A percentile compares a stretch with the other conserved stretches of the same genome.
Conservation (phyloP, 129 eudicot species). For the Pulicaria dysenterica region DNA sequence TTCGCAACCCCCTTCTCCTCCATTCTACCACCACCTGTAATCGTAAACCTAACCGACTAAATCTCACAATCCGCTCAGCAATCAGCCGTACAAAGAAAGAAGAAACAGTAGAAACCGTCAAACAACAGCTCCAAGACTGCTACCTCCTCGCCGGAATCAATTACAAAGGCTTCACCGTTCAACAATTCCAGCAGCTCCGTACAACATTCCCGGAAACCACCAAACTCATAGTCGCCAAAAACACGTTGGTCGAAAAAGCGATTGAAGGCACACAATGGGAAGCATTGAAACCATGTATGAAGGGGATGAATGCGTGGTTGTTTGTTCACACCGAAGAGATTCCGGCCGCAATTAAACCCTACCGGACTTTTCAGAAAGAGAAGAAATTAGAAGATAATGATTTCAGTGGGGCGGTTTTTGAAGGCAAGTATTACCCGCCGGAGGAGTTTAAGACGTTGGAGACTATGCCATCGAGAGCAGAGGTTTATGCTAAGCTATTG, state of each 20-base stretch:
- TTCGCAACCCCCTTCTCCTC: slow-evolving; percentile 54
- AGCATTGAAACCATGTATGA: slow-evolving; percentile 83
- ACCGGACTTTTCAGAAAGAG: slow-evolving; percentile 79
- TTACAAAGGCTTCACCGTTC: slow-evolving; percentile 85
- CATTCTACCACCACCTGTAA: slow-evolving; percentile 33
- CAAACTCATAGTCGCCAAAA: slow-evolving; percentile 75
- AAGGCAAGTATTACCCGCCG: slow-evolving; percentile 81
- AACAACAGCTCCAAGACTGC: slow-evolving; percentile 73
- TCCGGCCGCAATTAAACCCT: slow-evolving; percentile 88
- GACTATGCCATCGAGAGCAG: slow-evolving; percentile 78
- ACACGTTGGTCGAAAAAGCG: slow-evolving; percentile 73
- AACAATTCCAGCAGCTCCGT: slow-evolving; percentile 78
- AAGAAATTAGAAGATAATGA: slow-evolving; percentile 78
- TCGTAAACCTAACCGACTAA: slow-evolving; percentile 25
- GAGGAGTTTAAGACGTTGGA: slow-evolving; percentile 75
- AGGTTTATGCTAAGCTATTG: slow-evolving; percentile 66
- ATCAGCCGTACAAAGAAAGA: slow-evolving; percentile 90
- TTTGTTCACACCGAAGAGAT: slow-evolving; percentile 87
- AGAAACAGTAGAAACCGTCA: slow-evolving; percentile 82
- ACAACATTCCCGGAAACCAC: slow-evolving; percentile 62
- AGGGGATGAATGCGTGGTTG: slow-evolving; percentile 91
- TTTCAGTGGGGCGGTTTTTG: slow-evolving; percentile 80
- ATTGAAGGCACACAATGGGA: slow-evolving; percentile 85
- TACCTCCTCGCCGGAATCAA: slow-evolving; percentile 78
- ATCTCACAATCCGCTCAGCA: slow-evolving; percentile 59